Percentiles rank a stretch among this genome's conserved stretches.
phyloP scores from a whole-genome alignment of 176 grass and related monocot genomes.

The Bolboschoenus planiculmis region DNA sequence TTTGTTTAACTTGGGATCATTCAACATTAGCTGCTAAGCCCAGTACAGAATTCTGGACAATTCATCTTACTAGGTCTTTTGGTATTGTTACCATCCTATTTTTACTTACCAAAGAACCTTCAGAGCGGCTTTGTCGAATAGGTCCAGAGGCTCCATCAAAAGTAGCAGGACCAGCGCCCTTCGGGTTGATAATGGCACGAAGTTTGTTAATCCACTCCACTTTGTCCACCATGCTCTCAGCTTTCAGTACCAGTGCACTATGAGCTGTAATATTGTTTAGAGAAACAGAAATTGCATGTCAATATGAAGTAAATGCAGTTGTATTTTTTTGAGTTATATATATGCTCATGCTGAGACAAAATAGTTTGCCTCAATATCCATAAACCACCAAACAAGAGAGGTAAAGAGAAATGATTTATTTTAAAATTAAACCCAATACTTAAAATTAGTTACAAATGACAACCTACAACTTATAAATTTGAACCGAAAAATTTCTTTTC shows the following conservation, averaged over 20 bases:
- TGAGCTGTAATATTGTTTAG: constrained; percentile 52
- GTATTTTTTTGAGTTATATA: background rate
- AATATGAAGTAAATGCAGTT: background rate
- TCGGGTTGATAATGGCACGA: constrained; percentile 65
- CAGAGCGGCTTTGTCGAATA: constrained; percentile 64
- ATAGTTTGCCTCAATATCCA: background rate
- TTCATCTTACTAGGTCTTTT: background rate
- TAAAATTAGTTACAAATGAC: background rate
- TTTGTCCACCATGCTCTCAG: constrained; percentile 83
- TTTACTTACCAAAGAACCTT: constrained; percentile 76
- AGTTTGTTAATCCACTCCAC: constrained; percentile 93
- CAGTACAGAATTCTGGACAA: background rate
- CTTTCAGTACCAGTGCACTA: constrained; percentile 79
- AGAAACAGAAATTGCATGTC: background rate
- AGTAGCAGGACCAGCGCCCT: constrained; percentile 53
- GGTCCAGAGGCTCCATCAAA: constrained; percentile 56
- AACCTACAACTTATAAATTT: background rate
- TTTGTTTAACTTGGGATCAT: background rate
- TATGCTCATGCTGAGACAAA: background rate
- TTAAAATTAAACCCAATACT: background rate
- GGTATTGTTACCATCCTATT: background rate
- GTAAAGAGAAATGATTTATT: background rate
- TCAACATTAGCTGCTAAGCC: background rate
- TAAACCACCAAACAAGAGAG: background rate
- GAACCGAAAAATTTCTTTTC: background rate